Percentiles rank a stretch among this genome's conserved stretches.
Evolutionary conservation across 768 basidiomycete species (phyloP).

Genomic region (Stropharia rugosoannulata): DNA sequence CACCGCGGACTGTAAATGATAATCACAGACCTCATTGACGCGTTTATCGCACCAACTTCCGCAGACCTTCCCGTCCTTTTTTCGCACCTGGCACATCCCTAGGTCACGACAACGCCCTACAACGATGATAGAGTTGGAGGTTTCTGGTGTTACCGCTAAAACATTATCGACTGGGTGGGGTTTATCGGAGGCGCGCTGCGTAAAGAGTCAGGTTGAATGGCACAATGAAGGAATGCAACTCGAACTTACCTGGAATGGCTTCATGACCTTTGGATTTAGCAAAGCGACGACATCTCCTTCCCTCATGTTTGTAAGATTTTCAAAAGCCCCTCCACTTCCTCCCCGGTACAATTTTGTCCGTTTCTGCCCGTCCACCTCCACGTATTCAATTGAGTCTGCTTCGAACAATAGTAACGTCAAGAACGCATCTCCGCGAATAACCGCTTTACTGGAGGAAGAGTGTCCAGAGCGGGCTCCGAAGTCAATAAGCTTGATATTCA

Average conservation of each 20-base stretch:
- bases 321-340: constrained; percentile 92
- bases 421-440: constrained; percentile 79
- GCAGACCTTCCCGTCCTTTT: constrained; percentile 80
- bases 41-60: constrained; percentile 92
- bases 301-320: constrained; percentile 78
- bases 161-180: constrained; percentile 82
- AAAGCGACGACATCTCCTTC: constrained; percentile 91
- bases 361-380: constrained; percentile 51
- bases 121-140: constrained; percentile 74
- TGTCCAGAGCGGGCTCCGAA: constrained; percentile 65
- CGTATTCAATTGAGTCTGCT: constrained; percentile 66
- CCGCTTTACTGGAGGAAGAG: constrained; percentile 47
- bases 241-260: constrained; percentile 74
- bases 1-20: constrained; percentile 83
- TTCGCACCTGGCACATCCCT: constrained; percentile 77
- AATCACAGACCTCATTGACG: constrained; percentile 86
- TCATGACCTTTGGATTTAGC: constrained; percentile 83
- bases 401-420: constrained; percentile 88
- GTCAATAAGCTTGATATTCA: constrained; percentile 83
- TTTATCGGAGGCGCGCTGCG: constrained; percentile 45
- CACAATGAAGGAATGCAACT: neutral
- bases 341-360: constrained; percentile 75
- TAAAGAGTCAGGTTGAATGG: neutral
- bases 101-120: constrained; percentile 88
- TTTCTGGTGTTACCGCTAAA: constrained; percentile 85